Evolutionary conservation across 768 basidiomycete species (phyloP), one percentile per base, ranked within the genome.

Genomic region (Panellus pusillus): DNA sequence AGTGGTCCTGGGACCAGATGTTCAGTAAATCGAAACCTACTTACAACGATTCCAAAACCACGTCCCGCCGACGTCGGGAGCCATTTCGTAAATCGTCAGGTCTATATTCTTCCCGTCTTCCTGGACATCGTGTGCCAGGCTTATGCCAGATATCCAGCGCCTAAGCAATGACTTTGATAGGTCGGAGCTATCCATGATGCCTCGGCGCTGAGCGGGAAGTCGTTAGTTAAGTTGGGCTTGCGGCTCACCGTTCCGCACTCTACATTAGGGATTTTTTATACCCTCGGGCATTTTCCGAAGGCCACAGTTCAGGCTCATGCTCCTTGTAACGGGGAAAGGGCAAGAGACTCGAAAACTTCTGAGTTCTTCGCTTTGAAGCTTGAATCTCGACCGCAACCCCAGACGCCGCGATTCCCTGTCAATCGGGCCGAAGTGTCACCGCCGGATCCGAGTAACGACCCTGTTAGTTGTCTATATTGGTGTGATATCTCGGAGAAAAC

Each of bases 61-160:
- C 8, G 79, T 79, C 2, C 79, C 79, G 1, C 79, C 79, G 9
- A 79, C 69, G 2, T 70, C 71, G 6, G 66, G 50, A 36, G 73
- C 72, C 68, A 77, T 77, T 58, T 81, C 79, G 59, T 77, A 80
- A 20, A 79, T 72, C 9, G 69, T 70, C 13, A 81, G 58, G 8
- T 76, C 63, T 17, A 79, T 57, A 38, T 79, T 74, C 38, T 70
- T 64, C 1, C 79, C 63, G 27, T 60, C 41, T 37, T 55, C 54
- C 39, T 63, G 60, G 9, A 65, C 50, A 42, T 63, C 60, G 50
- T 65, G 64, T 12, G 64, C 57, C 8, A 65, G 62, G 28, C 60
- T 63, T 50, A 79, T 74, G 1, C 78, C 78, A 15, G 73, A 71
- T 61, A 72, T 77, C 78, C 76, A 9, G 76, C 74, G 18, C 78